Percentiles rank a stretch among this genome's conserved stretches.
Evolutionary conservation across 179 eudicot genomes (phyloP).

Genomic region (Silene coronaria): DNA sequence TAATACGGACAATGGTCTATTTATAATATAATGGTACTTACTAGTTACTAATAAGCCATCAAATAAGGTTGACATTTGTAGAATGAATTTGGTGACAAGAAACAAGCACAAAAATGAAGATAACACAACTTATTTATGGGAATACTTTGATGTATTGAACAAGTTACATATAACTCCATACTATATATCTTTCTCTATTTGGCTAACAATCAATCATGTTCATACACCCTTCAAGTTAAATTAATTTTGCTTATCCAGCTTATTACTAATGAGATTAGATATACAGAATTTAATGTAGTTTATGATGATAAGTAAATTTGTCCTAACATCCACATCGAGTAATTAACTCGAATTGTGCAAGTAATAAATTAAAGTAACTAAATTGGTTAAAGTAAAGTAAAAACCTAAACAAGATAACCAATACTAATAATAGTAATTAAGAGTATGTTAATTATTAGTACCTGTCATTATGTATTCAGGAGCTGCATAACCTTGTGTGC

Average conservation of each 20-base stretch:
- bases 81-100: not conserved
- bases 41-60: not conserved
- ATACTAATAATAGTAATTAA: not conserved
- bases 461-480: constrained; percentile 55
- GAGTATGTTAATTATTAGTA: not conserved
- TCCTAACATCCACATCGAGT: not conserved
- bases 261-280: not conserved
- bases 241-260: too few species aligned
- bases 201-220: too few species aligned
- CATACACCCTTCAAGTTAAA: too few species aligned
- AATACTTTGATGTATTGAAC: not conserved
- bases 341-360: not conserved
- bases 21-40: too few species aligned
- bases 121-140: not conserved
- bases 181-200: too few species aligned
- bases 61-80: not conserved
- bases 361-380: not conserved
- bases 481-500: constrained; percentile 52
- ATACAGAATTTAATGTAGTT: not conserved
- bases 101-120: not conserved
- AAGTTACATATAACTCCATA: too few species aligned
- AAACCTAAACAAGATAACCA: not conserved
- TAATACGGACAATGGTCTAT: too few species aligned
- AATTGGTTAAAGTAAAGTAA: not conserved
- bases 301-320: not conserved